Base-by-base conservation (phyloP, 495 filamentous ascomycete species). In the Schizothecium vesticola region DNA sequence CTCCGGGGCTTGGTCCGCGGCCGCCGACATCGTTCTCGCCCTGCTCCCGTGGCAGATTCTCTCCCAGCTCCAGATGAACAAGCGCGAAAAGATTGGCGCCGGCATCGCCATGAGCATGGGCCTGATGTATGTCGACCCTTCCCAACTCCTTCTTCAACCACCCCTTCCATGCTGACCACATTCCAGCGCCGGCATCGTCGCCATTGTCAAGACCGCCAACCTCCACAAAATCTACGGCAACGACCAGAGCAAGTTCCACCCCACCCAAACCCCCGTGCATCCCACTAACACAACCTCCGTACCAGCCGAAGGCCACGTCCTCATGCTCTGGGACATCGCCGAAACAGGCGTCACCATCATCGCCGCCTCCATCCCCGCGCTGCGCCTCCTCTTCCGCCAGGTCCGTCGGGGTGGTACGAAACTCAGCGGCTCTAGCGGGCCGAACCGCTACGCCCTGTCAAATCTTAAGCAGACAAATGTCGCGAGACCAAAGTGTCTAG, bases 91-190 rank as follows among this genome's bases (percentile, higher is more conserved):
- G 62, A 58, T 75, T 56, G 78, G 77, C 3, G 68, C 75, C n/a
- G 71, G 67, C 22, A 33, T 79, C 13, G 75, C 75, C 16, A 79
- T 80, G 78, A 79, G 75, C 60, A 72, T 79, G 69, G 78, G 78
- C 1, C n/a, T 73, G 7, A 13, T 72, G 62, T 70, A 13, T 19
- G 62, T 64, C 16, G 2, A 22, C 6, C 43, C 23, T n/a, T 25
- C 55, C 16, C 31, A 12, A 1, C 23, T 0, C 23, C 1, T 31
- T n/a, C n/a, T n/a, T n/a, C n/a, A n/a, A n/a, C n/a, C n/a, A n/a
- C n/a, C 23, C 8, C 19, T 26, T 9, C 29, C 21, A 24, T 7
- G 2, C 58, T 59, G 24, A 59, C 22, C 56, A 29, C 6, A 10
- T 29, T 6, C 0, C 22, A 64, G 62, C 43, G 62, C 62, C 62